These are phyloP conservation scores for Talaromyces nanjingensis DNA, from an alignment of 495 filamentous ascomycete species.

Conservation along the genomic window DNA sequence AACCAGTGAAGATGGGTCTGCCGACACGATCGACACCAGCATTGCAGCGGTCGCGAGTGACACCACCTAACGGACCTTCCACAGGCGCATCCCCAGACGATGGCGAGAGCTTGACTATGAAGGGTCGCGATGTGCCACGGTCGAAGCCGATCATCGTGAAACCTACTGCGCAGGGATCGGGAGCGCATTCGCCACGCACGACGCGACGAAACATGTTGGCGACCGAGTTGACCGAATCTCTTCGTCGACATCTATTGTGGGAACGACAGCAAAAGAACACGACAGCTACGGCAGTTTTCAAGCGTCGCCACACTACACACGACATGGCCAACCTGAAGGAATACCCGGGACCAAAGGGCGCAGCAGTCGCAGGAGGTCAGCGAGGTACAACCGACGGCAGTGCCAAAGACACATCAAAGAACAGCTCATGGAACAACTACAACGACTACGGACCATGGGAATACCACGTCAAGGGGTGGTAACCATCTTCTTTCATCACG, in stretches of 20 bases:
- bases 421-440: constrained; percentile 58
- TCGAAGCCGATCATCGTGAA: constrained; percentile 85
- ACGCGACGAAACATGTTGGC: constrained; percentile 96
- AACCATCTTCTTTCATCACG: constrained; percentile 13
- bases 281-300: constrained; percentile 80
- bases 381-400: constrained; percentile 13
- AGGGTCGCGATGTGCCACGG: constrained; percentile 62
- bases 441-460: constrained; percentile 59
- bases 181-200: constrained; percentile 77
- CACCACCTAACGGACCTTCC: constrained; percentile 68
- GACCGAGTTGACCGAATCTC: constrained; percentile 79
- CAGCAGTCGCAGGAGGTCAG: constrained; percentile 15
- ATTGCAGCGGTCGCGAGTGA: constrained; percentile 61
- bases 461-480: constrained; percentile 68
- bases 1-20: constrained; percentile 44
- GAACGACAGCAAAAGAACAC: constrained; percentile 86
- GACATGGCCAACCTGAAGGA: constrained; percentile 79
- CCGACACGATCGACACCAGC: constrained; percentile 74
- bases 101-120: constrained; percentile 65
- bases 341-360: constrained; percentile 48
- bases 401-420: constrained; percentile 45
- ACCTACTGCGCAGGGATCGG: constrained; percentile 44
- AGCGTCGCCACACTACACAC: constrained; percentile 85
- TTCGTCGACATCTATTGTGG: constrained; percentile 73
- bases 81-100: constrained; percentile 67